Percentiles rank a stretch among this genome's conserved stretches.
Evolutionary conservation across 2,329 filamentous ascomycete species (phyloP).

Genomic region (Phyllachora maydis): DNA sequence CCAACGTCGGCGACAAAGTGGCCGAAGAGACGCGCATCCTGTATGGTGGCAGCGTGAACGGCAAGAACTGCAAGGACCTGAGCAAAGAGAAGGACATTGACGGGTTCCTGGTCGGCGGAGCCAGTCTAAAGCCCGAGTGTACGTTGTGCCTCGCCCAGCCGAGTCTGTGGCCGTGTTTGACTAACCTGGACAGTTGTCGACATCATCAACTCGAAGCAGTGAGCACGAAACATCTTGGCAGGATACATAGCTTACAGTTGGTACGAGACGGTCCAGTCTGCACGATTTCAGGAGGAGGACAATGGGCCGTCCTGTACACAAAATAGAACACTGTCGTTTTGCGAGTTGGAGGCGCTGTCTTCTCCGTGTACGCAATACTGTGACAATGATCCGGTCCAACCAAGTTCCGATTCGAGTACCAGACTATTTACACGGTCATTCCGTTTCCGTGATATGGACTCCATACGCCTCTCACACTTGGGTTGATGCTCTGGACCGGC

Average conservation of each 20-base stretch:
- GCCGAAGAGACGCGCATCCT: conserved; percentile 81
- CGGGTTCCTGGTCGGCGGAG: conserved; percentile 91
- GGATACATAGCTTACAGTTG: conserved; percentile 1
- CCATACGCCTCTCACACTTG: conserved; percentile 50
- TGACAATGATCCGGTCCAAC: not conserved
- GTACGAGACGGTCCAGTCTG: not conserved
- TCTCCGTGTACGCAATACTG: not conserved
- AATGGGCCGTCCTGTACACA: too few relatives aligned
- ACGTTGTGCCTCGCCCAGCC: conserved; percentile 16
- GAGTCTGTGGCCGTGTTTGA: not conserved
- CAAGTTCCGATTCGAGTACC: too few relatives aligned
- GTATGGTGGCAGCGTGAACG: conserved; percentile 89
- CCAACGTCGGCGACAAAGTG: conserved; percentile 52
- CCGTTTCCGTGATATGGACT: conserved; percentile 46
- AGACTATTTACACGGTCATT: conserved; percentile 31
- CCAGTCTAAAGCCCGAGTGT: conserved; percentile 92
- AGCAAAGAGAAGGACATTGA: conserved; percentile 89
- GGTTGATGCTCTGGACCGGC: conserved; percentile 41
- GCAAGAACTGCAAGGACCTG: conserved; percentile 95
- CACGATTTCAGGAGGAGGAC: too few relatives aligned
- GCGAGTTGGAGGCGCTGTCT: not conserved
- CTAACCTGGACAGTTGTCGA: conserved; percentile 24
- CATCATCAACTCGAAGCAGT: conserved; percentile 36
- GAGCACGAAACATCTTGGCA: conserved; percentile 9
- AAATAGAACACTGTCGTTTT: too few relatives aligned